Base-by-base conservation (phyloP, 139 green algal species). In the Closterium sp. region DNA sequence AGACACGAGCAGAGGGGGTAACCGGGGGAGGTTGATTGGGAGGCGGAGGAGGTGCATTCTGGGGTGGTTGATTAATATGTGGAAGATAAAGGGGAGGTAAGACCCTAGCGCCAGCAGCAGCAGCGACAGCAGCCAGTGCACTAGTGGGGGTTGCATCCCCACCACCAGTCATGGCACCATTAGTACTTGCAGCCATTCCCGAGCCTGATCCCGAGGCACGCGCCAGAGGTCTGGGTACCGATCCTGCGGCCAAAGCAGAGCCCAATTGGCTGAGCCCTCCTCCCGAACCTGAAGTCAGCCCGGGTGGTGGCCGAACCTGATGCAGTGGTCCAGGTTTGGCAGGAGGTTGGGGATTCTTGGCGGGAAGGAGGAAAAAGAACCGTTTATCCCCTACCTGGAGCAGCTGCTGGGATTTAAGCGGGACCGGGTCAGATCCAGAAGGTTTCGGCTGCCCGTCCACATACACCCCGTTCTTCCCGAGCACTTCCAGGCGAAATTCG, bases 391-490 rank as follows among this genome's bases (percentile, higher is more conserved):
- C 95, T 10, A 97, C 95, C 84, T 96, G 93, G 12, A 98, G 86
- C 16, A 95, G 69, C 81, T 96, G 91, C 84, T 95, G 93, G 3
- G 93, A 95, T 10, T 87, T 84, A 9, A 97, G 92, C 5, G 90
- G 84, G 33, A 92, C 88, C 2, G 93, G 93, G 0, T 87, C 84
- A 1, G 91, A 93, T 4, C 30, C 55, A 0, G 93, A 91, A 7
- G 89, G 91, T 81, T 94, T 43, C 28, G 94, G 86, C 19, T 87
- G 81, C 16, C 93, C 94, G 32, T 95, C 83, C 23, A 97, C 91
- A 8, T 89, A 92, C 64, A 96, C 95, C 25, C 97, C 97, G 87
- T 98, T 98, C 93, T 98, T 98, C 34, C 97, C 97, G 87, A 97
- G 83, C 88, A 97, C 93, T 0, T 93, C n/a, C 2, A 97, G 90